phyloP scores from a whole-genome alignment of 2,329 filamentous ascomycete species.

The Parascedosporium putredinis region DNA sequence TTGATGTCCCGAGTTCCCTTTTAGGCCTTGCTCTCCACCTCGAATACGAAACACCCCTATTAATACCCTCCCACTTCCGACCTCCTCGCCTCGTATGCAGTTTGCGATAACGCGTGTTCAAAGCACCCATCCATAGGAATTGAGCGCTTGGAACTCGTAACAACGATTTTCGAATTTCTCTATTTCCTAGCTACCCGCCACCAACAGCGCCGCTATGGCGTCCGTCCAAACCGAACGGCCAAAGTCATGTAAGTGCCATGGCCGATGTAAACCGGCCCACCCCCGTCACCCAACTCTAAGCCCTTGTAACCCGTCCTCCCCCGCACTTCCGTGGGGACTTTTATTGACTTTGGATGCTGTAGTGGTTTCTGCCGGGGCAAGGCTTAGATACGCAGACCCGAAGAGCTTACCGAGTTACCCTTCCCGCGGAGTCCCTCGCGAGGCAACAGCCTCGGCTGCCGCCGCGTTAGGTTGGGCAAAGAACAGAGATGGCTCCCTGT shows the following conservation, averaged over 20 bases:
- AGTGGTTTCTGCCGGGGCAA: constrained; percentile 22
- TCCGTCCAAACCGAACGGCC: not conserved
- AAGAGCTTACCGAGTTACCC: constrained; percentile 67
- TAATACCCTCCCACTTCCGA: not conserved
- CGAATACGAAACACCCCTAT: not conserved
- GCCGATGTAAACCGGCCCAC: no score
- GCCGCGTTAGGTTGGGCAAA: constrained; percentile 69
- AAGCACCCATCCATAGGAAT: not conserved
- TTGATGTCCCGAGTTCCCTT: no score
- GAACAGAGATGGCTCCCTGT: constrained; percentile 46
- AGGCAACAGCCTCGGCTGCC: constrained; percentile 56
- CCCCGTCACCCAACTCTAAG: no score
- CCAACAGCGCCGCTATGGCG: not conserved
- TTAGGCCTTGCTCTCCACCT: not conserved
- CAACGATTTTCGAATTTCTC: not conserved
- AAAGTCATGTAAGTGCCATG: constrained; percentile 1
- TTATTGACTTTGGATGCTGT: not conserved
- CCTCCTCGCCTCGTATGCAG: no score
- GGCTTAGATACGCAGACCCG: constrained; percentile 61
- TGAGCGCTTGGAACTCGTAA: not conserved
- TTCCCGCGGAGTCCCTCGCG: constrained; percentile 47
- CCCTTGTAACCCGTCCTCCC: no score
- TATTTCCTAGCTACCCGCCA: not conserved
- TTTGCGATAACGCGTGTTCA: no score
- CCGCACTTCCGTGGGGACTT: not conserved